A percentile compares a stretch with the other conserved stretches of the same genome.
phyloP scores from a whole-genome alignment of 2,329 filamentous ascomycete species.

The Colletotrichum echinochloae region DNA sequence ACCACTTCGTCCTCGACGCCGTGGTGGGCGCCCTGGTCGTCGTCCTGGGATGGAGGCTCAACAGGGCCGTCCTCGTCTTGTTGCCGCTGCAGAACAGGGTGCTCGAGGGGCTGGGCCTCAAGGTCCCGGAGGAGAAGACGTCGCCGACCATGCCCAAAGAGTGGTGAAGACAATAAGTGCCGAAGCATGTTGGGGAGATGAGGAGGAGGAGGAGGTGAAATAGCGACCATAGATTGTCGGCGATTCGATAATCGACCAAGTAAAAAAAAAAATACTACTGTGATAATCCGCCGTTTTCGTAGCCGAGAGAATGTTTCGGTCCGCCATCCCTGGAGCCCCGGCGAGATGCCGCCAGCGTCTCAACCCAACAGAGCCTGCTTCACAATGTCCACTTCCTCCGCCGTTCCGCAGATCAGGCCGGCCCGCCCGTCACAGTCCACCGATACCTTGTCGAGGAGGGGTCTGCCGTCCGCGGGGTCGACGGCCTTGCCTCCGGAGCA shows the following conservation, averaged over 20 bases:
- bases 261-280: not conserved
- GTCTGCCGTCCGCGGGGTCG: slow-evolving; percentile 57
- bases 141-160: not conserved
- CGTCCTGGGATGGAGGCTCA: slow-evolving; percentile 50
- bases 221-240: not conserved
- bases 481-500: slow-evolving; percentile 69
- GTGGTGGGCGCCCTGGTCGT: slow-evolving; percentile 51
- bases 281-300: not conserved
- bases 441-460: slow-evolving; percentile 55
- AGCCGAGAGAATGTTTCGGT: not conserved
- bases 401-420: slow-evolving; percentile 63
- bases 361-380: slow-evolving; percentile 42
- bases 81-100: slow-evolving; percentile 47
- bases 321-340: no score
- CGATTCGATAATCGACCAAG: not conserved
- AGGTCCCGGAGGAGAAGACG: slow-evolving; percentile 30
- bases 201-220: no score
- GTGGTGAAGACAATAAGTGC: not conserved
- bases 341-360: not conserved
- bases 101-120: slow-evolving; percentile 39
- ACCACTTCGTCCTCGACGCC: slow-evolving; percentile 54
- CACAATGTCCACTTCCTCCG: slow-evolving; percentile 59
- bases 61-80: slow-evolving; percentile 45
- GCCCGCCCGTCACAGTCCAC: slow-evolving; percentile 61
- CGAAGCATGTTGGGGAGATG: not conserved